phyloP scores from a whole-genome alignment of 495 filamentous ascomycete species.

The Niebla homalea region DNA sequence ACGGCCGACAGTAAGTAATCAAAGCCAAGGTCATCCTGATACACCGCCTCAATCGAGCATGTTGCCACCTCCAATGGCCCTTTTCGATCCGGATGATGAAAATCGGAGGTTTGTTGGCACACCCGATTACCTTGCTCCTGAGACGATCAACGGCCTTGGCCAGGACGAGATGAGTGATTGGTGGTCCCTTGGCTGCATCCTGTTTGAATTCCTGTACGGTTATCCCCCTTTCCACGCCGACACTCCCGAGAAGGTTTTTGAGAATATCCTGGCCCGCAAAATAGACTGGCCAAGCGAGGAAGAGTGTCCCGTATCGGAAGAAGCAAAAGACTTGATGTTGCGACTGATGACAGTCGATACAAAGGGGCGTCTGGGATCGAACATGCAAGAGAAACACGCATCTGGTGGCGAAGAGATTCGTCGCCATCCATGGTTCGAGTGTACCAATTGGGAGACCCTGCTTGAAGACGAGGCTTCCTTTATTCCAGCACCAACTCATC shows the following conservation, averaged over 20 bases:
- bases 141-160: slow-evolving; percentile 87
- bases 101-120: slow-evolving; percentile 92
- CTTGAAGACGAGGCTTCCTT: slow-evolving; percentile 90
- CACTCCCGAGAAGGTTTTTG: slow-evolving; percentile 88
- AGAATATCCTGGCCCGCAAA: slow-evolving; percentile 79
- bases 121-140: slow-evolving; percentile 91
- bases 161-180: slow-evolving; percentile 98
- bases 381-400: slow-evolving; percentile 61
- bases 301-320: slow-evolving; percentile 47
- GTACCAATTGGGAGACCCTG: slow-evolving; percentile 78
- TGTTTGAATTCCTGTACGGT: slow-evolving; percentile 92
- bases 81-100: slow-evolving; percentile 90
- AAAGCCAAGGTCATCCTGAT: slow-evolving; percentile 27
- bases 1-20: slow-evolving; percentile 45
- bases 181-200: slow-evolving; percentile 96
- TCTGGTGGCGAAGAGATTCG: slow-evolving; percentile 85
- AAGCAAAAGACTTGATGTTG: slow-evolving; percentile 89
- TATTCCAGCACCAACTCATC: slow-evolving; percentile 83
- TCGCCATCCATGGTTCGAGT: slow-evolving; percentile 76
- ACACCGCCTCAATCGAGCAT: slow-evolving; percentile 65
- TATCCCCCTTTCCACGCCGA: slow-evolving; percentile 86
- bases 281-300: slow-evolving; percentile 80
- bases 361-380: slow-evolving; percentile 66
- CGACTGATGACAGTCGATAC: slow-evolving; percentile 74
- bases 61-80: slow-evolving; percentile 87